These are phyloP conservation scores for Xylaria sp. DNA, from an alignment of 2,329 filamentous ascomycete genomes.

Conservation along the genomic window DNA sequence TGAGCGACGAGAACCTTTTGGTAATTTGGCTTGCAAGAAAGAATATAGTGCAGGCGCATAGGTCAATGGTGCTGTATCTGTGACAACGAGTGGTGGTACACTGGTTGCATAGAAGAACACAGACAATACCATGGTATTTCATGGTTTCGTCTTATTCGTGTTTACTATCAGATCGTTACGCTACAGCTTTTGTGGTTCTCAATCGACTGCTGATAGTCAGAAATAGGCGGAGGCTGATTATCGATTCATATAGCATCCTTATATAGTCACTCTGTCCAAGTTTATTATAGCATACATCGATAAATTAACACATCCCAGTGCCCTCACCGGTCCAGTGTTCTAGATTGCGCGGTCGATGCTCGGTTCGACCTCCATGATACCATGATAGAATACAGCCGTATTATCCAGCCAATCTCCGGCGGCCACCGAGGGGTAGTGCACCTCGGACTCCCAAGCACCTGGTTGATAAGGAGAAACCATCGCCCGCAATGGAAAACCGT, in stretches of 20 bases:
- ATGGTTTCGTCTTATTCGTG: neutral
- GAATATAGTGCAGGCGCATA: neutral
- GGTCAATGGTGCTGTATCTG: neutral
- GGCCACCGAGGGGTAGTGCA: slow-evolving; percentile 3
- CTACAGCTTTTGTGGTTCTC: neutral
- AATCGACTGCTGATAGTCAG: neutral
- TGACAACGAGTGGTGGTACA: neutral
- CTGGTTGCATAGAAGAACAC: neutral
- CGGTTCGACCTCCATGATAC: neutral
- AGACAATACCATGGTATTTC: neutral
- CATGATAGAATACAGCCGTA: slow-evolving; percentile 13
- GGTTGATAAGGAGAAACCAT: neutral
- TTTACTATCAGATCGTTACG: neutral
- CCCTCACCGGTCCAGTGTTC: slow-evolving; percentile 15
- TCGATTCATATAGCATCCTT: neutral
- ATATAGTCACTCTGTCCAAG: neutral
- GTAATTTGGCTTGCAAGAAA: neutral
- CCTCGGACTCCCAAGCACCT: neutral
- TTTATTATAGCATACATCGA: slow-evolving; percentile 13
- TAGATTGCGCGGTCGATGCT: slow-evolving; percentile 7
- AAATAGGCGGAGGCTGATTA: no score
- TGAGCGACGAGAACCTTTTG: neutral
- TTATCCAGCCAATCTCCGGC: slow-evolving; percentile 32
- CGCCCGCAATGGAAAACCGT: neutral
- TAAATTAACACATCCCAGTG: neutral